These are phyloP conservation scores for Saturnispora kantuleensis DNA, from an alignment of 805 yeast species.

Conservation along the genomic window DNA sequence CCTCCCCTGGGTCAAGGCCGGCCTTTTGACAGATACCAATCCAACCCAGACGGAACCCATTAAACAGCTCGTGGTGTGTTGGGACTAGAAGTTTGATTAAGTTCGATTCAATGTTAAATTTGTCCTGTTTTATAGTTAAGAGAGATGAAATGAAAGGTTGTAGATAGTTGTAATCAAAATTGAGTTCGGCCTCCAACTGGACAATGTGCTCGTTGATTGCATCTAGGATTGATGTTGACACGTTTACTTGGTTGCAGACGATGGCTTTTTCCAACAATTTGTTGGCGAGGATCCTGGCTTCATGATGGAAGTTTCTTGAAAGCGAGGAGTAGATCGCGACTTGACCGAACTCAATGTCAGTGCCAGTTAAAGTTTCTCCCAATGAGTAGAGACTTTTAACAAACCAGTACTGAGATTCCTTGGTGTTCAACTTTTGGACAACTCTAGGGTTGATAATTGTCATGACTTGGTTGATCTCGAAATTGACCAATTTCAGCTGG, in stretches of 20 bases:
- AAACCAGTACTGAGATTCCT: conserved; percentile 44
- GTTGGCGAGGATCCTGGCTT: conserved; percentile 28
- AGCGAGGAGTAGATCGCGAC: conserved; percentile 40
- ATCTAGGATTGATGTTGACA: conserved; percentile 35
- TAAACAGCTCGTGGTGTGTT: conserved; percentile 34
- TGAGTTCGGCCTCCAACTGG: conserved; percentile 12
- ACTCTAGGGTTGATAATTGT: conserved; percentile 35
- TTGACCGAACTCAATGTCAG: conserved; percentile 28
- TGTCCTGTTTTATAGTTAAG: conserved; percentile 19
- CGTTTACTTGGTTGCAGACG: conserved; percentile 26
- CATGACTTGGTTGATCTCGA: conserved; percentile 6
- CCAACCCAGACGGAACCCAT: conserved; percentile 51
- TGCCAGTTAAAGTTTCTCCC: conserved; percentile 15
- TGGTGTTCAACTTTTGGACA: conserved; percentile 37
- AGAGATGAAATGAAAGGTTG: conserved; percentile 31
- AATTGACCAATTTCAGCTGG: conserved; percentile 13
- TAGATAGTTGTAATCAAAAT: conserved; percentile 20
- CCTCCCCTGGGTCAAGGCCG: conserved; percentile 50
- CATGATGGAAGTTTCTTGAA: conserved; percentile 31
- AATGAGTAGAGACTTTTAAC: conserved; percentile 34
- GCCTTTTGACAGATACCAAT: conserved; percentile 59
- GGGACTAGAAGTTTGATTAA: conserved; percentile 34
- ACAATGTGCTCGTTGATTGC: conserved; percentile 30
- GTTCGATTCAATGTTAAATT: conserved; percentile 16
- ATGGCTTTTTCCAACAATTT: conserved; percentile 26